Evolutionary conservation across 306 rosid genomes (phyloP), one percentile per base, ranked within the genome.

Genomic region (Parietaria judaica): DNA sequence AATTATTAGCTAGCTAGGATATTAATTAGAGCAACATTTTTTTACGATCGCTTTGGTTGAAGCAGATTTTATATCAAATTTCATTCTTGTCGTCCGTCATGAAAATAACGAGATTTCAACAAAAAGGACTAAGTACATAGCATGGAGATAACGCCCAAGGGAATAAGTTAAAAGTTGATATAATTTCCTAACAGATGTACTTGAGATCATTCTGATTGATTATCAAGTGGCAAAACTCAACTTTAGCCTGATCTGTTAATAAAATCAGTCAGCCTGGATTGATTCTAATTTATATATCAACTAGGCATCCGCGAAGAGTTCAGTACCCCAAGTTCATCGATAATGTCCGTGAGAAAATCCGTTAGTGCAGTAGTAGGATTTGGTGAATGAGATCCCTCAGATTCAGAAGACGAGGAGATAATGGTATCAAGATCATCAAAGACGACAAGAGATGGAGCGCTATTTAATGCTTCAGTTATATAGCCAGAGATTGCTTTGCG

Each of bases 351-450:
- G 54, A 91, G 81, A 85, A 80, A 83, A 72, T 81, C 84, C 15
- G 83, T 31, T 8, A 91, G 86, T 60, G 91, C 95, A 77, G 81
- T 65, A 68, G 73, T 79, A 52, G 86, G 68, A 11, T 65, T 69
- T 58, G 90, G 69, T 9, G 78, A 72, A 64, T 85, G 96, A 76
- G 87, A 80, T 60, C 86, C 96, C 70, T 91, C 98, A 0, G 78
- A 71, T 36, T 88, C 89, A 23, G 95, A 73, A 51, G 79, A 67
- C 47, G 83, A 76, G 37, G 84, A 74, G 71, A 91, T 72, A 80
- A 91, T 84, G 78, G 83, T 78, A 64, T 91, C 95, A 62, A 91
- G 85, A 86, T 91, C 86, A 64, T 91, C 98, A 75, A 85, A 80
- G 70, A 91, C 79, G 64, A 88, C 80, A 72, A 91, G 57, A 56